A percentile compares a stretch with the other conserved stretches of the same genome.
phyloP scores from a whole-genome alignment of 2,329 filamentous ascomycete genomes.

The Geosmithia putterillii region DNA sequence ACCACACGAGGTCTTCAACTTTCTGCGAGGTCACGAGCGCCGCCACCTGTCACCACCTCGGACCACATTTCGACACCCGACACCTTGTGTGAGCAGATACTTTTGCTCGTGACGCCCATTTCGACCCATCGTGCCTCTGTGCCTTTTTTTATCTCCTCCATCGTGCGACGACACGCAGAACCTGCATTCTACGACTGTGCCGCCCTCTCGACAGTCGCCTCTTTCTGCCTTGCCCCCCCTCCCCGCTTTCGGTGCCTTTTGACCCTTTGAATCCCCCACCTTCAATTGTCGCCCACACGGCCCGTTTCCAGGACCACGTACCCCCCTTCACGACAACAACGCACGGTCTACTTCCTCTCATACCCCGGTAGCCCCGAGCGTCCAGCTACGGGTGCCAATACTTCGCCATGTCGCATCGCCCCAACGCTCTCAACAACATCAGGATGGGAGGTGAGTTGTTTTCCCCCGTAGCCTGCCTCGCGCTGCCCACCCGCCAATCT shows the following conservation, averaged over 20 bases:
- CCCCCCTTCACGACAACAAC: constrained; percentile 13
- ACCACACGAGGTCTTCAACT: not conserved
- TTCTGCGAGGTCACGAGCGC: constrained; percentile 1
- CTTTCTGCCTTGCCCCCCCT: not conserved
- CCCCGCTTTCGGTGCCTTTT: not conserved
- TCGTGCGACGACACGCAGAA: not conserved
- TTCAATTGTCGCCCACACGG: constrained; percentile 21
- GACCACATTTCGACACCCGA: not conserved
- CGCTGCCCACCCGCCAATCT: not conserved
- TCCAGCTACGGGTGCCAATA: constrained; percentile 12
- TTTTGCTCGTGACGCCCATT: not conserved
- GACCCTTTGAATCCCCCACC: not conserved
- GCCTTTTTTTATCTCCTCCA: not conserved
- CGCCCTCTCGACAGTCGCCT: not conserved
- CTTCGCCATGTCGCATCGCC: constrained; percentile 71
- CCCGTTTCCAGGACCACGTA: constrained; percentile 14
- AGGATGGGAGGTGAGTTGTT: constrained; percentile 86
- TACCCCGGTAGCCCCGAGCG: constrained; percentile 12
- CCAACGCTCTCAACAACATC: constrained; percentile 74
- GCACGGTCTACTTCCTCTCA: constrained; percentile 9
- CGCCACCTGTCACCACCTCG: not conserved
- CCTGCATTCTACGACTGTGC: not conserved
- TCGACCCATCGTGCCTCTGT: not conserved
- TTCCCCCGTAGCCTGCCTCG: not conserved
- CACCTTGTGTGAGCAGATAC: not conserved